These are phyloP conservation scores for Geranomyces variabilis DNA, from an alignment of 192 early-diverging fungal species.

Conservation along the genomic window DNA sequence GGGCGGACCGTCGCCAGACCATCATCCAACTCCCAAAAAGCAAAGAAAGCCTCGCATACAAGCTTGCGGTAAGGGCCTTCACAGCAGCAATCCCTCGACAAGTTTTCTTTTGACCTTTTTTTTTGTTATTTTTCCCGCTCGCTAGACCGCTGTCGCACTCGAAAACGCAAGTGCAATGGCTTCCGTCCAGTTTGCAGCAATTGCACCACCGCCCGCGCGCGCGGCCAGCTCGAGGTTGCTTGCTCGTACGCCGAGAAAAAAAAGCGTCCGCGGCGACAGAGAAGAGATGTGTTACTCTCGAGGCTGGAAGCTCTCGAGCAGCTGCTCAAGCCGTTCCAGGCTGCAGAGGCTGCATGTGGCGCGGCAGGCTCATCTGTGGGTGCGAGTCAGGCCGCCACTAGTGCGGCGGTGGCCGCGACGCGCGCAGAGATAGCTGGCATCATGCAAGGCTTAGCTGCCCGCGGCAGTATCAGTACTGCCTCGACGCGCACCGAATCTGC, in stretches of 20 bases:
- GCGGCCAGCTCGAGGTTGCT: constrained; percentile 37
- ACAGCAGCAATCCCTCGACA: too few species aligned
- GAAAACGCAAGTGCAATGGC: constrained; percentile 51
- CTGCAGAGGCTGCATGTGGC: background rate
- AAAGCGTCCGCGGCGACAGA: constrained; percentile 42
- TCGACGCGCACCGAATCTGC: background rate
- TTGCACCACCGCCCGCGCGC: constrained; percentile 35
- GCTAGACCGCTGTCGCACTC: constrained; percentile 35
- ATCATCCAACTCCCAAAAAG: background rate
- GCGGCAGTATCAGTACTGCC: too few species aligned
- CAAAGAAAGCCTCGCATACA: constrained; percentile 4
- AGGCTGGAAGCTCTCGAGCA: constrained; percentile 21
- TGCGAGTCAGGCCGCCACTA: background rate
- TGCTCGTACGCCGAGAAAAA: constrained; percentile 39
- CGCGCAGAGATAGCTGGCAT: constrained; percentile 31
- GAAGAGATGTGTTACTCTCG: constrained; percentile 12
- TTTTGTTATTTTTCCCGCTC: background rate
- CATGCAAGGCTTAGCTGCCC: constrained; percentile 4
- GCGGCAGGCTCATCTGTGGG: background rate
- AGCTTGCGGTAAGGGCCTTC: background rate
- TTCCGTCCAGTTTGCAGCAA: constrained; percentile 40
- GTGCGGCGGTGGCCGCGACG: constrained; percentile 6
- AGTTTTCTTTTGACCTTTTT: background rate
- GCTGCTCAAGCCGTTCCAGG: constrained; percentile 22
- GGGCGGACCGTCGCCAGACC: too few species aligned